phyloP scores from a whole-genome alignment of 225 moss, liverwort and hornwort genomes.

The Physcomitrium patens region DNA sequence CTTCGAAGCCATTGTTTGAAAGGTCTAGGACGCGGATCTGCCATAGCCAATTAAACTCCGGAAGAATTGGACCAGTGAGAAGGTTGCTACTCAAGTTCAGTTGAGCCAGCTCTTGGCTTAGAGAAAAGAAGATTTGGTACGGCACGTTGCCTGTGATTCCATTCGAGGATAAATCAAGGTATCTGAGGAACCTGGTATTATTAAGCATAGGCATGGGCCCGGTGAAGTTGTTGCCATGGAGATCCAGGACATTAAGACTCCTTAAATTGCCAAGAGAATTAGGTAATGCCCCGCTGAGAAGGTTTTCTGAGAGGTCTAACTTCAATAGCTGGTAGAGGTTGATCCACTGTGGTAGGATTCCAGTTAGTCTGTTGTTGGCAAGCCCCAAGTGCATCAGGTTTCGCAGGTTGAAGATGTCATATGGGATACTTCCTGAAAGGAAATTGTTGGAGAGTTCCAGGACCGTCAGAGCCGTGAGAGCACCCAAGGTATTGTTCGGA shows the following conservation, averaged over 20 bases:
- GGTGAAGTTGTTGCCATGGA: constrained; percentile 49
- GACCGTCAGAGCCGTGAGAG: constrained; percentile 37
- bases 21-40: constrained; percentile 42
- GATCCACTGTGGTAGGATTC: constrained; percentile 34
- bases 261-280: constrained; percentile 34
- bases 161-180: constrained; percentile 49
- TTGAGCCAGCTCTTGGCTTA: constrained; percentile 24
- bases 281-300: constrained; percentile 37
- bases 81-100: constrained; percentile 50
- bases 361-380: constrained; percentile 40
- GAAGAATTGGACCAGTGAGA: constrained; percentile 40
- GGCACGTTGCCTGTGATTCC: constrained; percentile 41
- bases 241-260: constrained; percentile 45
- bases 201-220: constrained; percentile 32
- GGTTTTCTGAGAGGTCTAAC: constrained; percentile 40
- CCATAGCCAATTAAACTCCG: constrained; percentile 40
- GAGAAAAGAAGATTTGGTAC: constrained; percentile 14
- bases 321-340: constrained; percentile 35
- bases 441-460: constrained; percentile 51
- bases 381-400: constrained; percentile 44
- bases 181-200: constrained; percentile 27
- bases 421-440: constrained; percentile 52
- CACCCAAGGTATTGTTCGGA: constrained; percentile 43
- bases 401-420: constrained; percentile 43
- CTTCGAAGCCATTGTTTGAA: constrained; percentile 43